These are phyloP conservation scores for Lentinula detonsa DNA, from an alignment of 768 basidiomycete genomes.

Conservation along the genomic window DNA sequence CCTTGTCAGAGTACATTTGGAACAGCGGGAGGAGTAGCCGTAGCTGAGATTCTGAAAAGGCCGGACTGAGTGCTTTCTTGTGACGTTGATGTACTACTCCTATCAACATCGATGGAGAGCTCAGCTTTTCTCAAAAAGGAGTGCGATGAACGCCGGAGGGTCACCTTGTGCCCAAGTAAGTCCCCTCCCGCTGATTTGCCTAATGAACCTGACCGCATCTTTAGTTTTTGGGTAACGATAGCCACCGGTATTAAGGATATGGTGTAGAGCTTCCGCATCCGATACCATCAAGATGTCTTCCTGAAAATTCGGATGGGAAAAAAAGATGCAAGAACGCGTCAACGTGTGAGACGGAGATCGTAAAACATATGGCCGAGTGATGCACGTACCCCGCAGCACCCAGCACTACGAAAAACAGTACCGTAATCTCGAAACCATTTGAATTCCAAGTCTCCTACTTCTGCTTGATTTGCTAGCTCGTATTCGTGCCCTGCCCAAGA, in stretches of 20 bases:
- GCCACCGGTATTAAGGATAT: constrained; percentile 18
- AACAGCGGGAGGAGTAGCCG: constrained; percentile 21
- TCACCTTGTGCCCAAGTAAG: constrained; percentile 14
- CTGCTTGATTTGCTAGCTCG: background rate
- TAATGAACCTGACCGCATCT: constrained; percentile 3
- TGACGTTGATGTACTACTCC: constrained; percentile 22
- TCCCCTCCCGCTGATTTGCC: constrained; percentile 17
- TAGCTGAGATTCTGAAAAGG: constrained; percentile 20
- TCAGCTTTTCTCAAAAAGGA: background rate
- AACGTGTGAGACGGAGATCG: background rate
- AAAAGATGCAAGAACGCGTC: background rate
- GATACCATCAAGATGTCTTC: constrained; percentile 21
- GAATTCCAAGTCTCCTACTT: background rate
- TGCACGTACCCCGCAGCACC: constrained; percentile 4
- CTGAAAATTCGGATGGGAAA: constrained; percentile 7
- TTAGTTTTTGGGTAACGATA: constrained; percentile 21
- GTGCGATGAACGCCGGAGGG: background rate
- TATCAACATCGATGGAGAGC: background rate
- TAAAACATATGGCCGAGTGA: background rate
- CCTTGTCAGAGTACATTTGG: constrained; percentile 18
- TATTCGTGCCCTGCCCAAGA: constrained; percentile 6
- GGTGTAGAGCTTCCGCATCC: constrained; percentile 13
- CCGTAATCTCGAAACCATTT: constrained; percentile 1
- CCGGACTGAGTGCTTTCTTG: constrained; percentile 21
- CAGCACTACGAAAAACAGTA: background rate